These are phyloP conservation scores for Rachicladosporium sp. DNA, from an alignment of 2,329 filamentous ascomycete genomes.

Conservation along the genomic window DNA sequence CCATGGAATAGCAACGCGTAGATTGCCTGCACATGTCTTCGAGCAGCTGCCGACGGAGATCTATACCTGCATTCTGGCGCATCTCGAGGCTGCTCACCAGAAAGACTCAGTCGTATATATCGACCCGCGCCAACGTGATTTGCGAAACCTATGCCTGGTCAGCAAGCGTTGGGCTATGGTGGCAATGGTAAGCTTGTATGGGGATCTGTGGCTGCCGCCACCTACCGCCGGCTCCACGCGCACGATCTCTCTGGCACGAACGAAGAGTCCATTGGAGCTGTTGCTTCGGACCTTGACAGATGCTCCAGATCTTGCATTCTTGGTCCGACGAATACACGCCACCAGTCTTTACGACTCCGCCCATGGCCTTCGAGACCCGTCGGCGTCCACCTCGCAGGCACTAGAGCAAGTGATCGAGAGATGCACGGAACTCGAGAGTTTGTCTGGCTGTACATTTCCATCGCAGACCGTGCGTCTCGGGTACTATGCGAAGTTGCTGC, in stretches of 20 bases:
- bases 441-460: conserved; percentile 41
- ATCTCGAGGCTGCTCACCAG: conserved; percentile 36
- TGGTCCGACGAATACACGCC: conserved; percentile 42
- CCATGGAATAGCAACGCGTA: neutral
- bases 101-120: conserved; percentile 29
- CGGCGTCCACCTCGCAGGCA: conserved; percentile 22
- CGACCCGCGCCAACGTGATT: conserved; percentile 42
- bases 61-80: conserved; percentile 42
- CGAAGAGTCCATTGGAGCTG: conserved; percentile 40
- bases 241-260: conserved; percentile 20
- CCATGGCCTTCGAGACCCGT: conserved; percentile 17
- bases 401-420: conserved; percentile 44
- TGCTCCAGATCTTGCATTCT: conserved; percentile 36
- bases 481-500: conserved; percentile 28
- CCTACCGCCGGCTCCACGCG: conserved; percentile 21
- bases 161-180: conserved; percentile 45
- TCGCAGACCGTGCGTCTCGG: conserved; percentile 5
- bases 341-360: conserved; percentile 30
- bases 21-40: conserved; percentile 25
- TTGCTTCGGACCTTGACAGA: conserved; percentile 43
- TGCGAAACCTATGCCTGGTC: conserved; percentile 41
- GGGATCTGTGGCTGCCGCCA: conserved; percentile 16
- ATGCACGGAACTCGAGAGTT: conserved; percentile 44
- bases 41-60: conserved; percentile 40
- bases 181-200: conserved; percentile 39